These are phyloP conservation scores for Hydrangea macrophylla DNA, from an alignment of 148 eudicot species.

Conservation along the genomic window DNA sequence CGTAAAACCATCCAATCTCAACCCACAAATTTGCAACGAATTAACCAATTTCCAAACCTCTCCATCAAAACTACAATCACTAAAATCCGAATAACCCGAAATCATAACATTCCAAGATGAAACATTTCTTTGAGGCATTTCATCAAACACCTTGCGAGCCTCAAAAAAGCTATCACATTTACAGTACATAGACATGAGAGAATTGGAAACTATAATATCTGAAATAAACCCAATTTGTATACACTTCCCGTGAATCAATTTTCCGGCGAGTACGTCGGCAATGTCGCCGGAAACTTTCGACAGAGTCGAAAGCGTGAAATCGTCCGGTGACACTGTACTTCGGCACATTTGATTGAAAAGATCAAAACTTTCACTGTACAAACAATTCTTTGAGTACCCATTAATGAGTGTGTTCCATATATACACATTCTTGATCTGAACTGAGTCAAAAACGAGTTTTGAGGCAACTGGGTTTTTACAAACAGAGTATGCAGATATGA, in stretches of 20 bases:
- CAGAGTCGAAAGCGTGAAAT: conserved; percentile 33
- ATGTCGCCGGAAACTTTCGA: conserved; percentile 27
- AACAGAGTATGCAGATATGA: conserved; percentile 32
- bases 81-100: conserved; percentile 10
- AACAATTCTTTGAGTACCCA: conserved; percentile 24
- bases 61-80: neutral
- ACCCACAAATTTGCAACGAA: conserved; percentile 28
- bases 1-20: conserved; percentile 33
- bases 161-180: conserved; percentile 23
- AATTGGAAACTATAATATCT: conserved; percentile 24
- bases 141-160: conserved; percentile 34
- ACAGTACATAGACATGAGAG: conserved; percentile 35
- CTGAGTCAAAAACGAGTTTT: conserved; percentile 21
- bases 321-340: conserved; percentile 22
- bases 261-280: conserved; percentile 19
- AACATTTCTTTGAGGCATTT: conserved; percentile 38
- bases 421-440: conserved; percentile 25
- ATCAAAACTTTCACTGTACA: conserved; percentile 22
- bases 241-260: conserved; percentile 16
- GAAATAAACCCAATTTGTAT: conserved; percentile 18
- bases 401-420: conserved; percentile 37
- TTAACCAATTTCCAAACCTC: conserved; percentile 22
- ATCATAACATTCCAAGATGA: conserved; percentile 42
- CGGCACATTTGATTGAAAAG: conserved; percentile 34
- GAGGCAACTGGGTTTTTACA: conserved; percentile 17